phyloP scores from a whole-genome alignment of 2,329 filamentous ascomycete genomes.

The Clathrospora elynae region DNA sequence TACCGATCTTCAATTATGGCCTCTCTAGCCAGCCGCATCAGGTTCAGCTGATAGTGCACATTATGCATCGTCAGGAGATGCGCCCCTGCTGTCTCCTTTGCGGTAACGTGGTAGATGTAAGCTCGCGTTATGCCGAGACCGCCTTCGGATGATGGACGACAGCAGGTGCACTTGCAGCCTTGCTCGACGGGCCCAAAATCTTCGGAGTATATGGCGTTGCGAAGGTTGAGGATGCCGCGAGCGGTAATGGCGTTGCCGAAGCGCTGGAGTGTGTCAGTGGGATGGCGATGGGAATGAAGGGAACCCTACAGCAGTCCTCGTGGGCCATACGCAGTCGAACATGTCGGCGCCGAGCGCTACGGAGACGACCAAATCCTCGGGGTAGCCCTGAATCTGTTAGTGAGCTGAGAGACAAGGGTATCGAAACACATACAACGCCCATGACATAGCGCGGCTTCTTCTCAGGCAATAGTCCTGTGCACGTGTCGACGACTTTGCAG shows the following conservation, averaged over 20 bases:
- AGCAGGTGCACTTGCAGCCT: conserved; percentile 80
- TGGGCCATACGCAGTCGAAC: conserved; percentile 99
- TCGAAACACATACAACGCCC: conserved; percentile 70
- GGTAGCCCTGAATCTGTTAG: conserved; percentile 70
- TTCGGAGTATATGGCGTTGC: conserved; percentile 72
- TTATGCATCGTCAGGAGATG: conserved; percentile 90
- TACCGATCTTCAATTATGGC: conserved; percentile 82
- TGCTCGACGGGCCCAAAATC: conserved; percentile 86
- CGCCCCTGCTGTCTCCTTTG: conserved; percentile 93
- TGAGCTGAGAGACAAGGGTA: neutral
- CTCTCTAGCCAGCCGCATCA: conserved; percentile 77
- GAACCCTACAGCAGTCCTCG: conserved; percentile 73
- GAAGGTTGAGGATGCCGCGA: conserved; percentile 80
- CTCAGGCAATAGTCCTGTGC: conserved; percentile 82
- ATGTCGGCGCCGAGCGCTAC: conserved; percentile 95
- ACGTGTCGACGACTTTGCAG: conserved; percentile 86
- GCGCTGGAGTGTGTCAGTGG: conserved; percentile 53
- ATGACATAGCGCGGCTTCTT: conserved; percentile 98
- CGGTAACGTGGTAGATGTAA: conserved; percentile 87
- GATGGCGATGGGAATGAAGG: neutral
- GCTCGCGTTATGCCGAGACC: conserved; percentile 83
- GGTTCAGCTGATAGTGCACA: conserved; percentile 83
- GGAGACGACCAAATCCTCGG: conserved; percentile 92
- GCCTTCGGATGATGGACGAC: conserved; percentile 67
- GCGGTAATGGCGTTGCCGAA: conserved; percentile 94